phyloP scores from a whole-genome alignment of 768 basidiomycete species.

The Trametes cubensis region DNA sequence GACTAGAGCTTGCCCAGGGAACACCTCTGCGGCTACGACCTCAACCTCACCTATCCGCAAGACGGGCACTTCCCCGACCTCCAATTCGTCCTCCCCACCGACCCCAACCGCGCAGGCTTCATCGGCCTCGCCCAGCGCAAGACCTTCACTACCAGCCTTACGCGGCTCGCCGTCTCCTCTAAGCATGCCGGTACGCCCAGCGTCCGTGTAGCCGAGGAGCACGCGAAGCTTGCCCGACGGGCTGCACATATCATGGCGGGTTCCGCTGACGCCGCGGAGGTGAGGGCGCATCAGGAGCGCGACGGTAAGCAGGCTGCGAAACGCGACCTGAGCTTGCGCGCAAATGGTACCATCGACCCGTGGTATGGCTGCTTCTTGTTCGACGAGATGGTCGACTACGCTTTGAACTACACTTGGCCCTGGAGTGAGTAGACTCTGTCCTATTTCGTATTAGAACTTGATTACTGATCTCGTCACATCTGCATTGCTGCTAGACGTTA shows the following conservation, averaged over 20 bases:
- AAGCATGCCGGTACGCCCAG: neutral
- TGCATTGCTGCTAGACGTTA: neutral
- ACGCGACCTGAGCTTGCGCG: conserved; percentile 47
- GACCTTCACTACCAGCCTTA: neutral
- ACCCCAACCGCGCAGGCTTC: conserved; percentile 5
- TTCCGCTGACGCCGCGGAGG: neutral
- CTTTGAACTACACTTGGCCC: conserved; percentile 69
- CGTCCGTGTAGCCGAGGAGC: neutral
- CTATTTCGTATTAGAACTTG: too few relatives aligned
- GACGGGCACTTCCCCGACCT: conserved; percentile 48
- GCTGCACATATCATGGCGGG: neutral
- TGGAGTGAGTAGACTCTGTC: conserved; percentile 38
- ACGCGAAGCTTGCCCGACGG: neutral
- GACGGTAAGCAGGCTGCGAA: conserved; percentile 20
- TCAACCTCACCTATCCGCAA: conserved; percentile 74
- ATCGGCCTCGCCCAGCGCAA: conserved; percentile 19
- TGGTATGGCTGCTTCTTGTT: conserved; percentile 55
- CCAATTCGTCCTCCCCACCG: conserved; percentile 15
- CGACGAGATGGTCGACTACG: conserved; percentile 70
- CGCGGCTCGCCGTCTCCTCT: conserved; percentile 27
- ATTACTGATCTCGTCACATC: neutral
- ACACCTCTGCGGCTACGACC: conserved; percentile 63
- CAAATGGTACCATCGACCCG: conserved; percentile 51
- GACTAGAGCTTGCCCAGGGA: conserved; percentile 39
- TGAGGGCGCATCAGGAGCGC: neutral